A percentile compares a stretch with the other conserved stretches of the same genome.
Evolutionary conservation across 768 basidiomycete genomes (phyloP).

Genomic region (Kondoa malvinella): DNA sequence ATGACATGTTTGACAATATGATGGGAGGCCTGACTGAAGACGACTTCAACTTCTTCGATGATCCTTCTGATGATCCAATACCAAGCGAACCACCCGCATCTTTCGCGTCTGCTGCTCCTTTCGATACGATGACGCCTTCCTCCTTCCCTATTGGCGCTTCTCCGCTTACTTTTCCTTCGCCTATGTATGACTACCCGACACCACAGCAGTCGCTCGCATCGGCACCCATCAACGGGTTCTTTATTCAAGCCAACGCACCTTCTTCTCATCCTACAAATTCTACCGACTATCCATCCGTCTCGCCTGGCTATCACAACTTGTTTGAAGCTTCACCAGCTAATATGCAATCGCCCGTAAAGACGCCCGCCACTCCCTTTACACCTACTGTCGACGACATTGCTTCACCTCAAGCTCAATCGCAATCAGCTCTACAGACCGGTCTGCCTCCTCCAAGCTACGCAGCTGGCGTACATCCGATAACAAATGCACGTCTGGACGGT

Average conservation of each 20-base stretch:
- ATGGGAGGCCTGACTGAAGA: constrained; percentile 47
- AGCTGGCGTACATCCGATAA: too few relatives aligned
- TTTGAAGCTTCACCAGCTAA: constrained; percentile 30
- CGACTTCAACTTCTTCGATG: constrained; percentile 75
- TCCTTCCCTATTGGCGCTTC: background rate
- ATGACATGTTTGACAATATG: constrained; percentile 38
- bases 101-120: background rate
- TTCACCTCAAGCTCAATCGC: background rate
- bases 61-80: constrained; percentile 11
- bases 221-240: constrained; percentile 29
- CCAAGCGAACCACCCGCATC: constrained; percentile 7
- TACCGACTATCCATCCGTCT: background rate
- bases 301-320: background rate
- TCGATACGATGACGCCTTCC: background rate
- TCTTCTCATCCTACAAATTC: background rate
- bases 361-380: background rate
- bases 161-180: constrained; percentile 26
- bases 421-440: too few relatives aligned
- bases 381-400: background rate
- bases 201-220: too few relatives aligned
- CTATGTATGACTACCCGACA: constrained; percentile 1
- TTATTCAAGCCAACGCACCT: constrained; percentile 29
- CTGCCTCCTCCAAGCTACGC: too few relatives aligned
- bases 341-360: background rate
- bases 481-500: too few relatives aligned